phyloP scores from a whole-genome alignment of 495 filamentous ascomycete species.

The Xylaria longipes region DNA sequence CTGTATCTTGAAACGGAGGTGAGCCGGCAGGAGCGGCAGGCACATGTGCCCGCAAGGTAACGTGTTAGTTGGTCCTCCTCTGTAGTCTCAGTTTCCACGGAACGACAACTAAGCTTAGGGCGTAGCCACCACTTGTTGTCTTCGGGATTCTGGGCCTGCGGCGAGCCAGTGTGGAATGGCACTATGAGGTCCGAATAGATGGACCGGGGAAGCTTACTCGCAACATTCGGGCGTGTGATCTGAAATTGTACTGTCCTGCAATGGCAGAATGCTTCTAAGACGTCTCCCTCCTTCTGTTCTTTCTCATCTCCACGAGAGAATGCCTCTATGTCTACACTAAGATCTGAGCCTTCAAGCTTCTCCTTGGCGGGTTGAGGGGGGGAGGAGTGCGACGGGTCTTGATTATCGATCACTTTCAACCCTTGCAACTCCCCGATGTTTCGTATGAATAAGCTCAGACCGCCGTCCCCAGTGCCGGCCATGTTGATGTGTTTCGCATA shows the following conservation, averaged over 20 bases:
- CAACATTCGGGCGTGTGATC: conserved; percentile 47
- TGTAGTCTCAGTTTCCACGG: conserved; percentile 33
- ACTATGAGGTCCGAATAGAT: conserved; percentile 44
- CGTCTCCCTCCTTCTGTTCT: conserved; percentile 16
- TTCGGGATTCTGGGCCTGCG: conserved; percentile 41
- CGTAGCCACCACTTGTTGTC: conserved; percentile 48
- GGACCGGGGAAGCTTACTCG: conserved; percentile 37
- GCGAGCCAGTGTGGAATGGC: conserved; percentile 47
- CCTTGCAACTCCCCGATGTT: conserved; percentile 10
- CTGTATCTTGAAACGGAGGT: conserved; percentile 69
- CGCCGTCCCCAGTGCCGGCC: conserved; percentile 63
- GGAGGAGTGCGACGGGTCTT: conserved; percentile 18
- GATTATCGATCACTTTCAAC: conserved; percentile 28
- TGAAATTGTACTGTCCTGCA: conserved; percentile 48
- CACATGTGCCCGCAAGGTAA: conserved; percentile 71
- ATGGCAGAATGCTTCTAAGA: conserved; percentile 49
- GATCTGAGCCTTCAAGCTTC: neutral
- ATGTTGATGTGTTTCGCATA: conserved; percentile 55
- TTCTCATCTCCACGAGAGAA: neutral
- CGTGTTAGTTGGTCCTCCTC: conserved; percentile 43
- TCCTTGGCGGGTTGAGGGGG: neutral
- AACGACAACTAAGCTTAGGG: conserved; percentile 8
- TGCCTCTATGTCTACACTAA: neutral
- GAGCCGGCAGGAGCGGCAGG: conserved; percentile 67
- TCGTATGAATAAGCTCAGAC: conserved; percentile 59